Evolutionary conservation across 805 yeast species (phyloP), one percentile per base, ranked within the genome.

Genomic region (Wickerhamomyces silvicola): DNA sequence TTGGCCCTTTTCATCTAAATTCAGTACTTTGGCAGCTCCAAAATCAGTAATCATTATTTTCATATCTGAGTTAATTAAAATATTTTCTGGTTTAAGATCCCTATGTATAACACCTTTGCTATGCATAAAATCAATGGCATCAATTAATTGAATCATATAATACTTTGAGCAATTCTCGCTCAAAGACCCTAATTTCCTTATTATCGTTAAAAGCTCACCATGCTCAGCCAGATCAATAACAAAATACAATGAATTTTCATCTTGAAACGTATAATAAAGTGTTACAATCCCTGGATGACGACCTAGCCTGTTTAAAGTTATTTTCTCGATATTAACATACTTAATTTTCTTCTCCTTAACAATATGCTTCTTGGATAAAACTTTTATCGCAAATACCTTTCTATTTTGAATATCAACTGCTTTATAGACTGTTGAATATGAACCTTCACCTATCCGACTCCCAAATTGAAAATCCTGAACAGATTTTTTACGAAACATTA

Each of bases 271-370:
- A 58, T 83, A 92, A 59, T 85, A 84, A 28, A 92, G 63, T 29
- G 88, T 83, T 14, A 92, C 94, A 18, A 92, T 81, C 1, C 98
- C 98, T 0, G 97, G 96, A 52, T 92, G 97, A 35, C 80, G 79
- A 3, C 95, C 95, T 41, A 92, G 63, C 16, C 90, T 61, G 56
- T 87, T 88, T 41, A 92, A 62, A 1, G 97, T 85, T 35, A 83
- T 79, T 54, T 92, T 92, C 53, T 92, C 98, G 36, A 92, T 90
- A 54, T 87, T 87, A 37, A 92, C 98, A 52, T 92, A 92, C 57
- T 92, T 92, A 53, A 86, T 86, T 56, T 92, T 92, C 53, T 82
- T 83, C 58, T 92, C 98, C 54, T 85, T 78, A 40, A 92, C 94
- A 28, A 92, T 92, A 57, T 92, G 97, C 26, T 81, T 72, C 57